These are phyloP conservation scores for Leccinum laetum DNA, from an alignment of 1,284 basidiomycete genomes.

Conservation along the genomic window DNA sequence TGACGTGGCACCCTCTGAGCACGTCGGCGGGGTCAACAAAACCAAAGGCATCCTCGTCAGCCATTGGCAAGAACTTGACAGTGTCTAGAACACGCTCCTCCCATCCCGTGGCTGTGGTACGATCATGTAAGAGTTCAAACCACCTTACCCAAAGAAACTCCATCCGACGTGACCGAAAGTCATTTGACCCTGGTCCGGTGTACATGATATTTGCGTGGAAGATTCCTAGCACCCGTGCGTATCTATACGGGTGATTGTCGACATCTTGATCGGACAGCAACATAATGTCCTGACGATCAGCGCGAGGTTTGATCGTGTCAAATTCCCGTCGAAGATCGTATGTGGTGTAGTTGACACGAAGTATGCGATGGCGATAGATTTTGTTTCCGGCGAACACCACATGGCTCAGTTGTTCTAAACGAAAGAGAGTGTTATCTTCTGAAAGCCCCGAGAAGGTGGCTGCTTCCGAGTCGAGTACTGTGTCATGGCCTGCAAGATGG, in stretches of 20 bases:
- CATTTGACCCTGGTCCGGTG: neutral
- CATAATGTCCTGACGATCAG: neutral
- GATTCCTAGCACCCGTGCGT: neutral
- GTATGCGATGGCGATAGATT: neutral
- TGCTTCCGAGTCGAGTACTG: too few species aligned
- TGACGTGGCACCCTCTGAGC: neutral
- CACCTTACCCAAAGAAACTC: neutral
- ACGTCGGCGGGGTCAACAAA: neutral
- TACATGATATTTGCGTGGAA: too few species aligned
- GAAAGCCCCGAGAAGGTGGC: too few species aligned
- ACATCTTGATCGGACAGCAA: neutral
- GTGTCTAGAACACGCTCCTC: neutral
- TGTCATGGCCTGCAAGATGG: too few species aligned
- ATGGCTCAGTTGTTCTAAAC: too few species aligned
- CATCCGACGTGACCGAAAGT: neutral
- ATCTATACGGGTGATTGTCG: neutral
- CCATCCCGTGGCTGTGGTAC: neutral
- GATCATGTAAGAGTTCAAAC: neutral
- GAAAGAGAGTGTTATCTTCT: too few species aligned
- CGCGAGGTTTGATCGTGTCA: neutral
- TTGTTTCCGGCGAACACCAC: neutral
- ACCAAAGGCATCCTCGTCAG: neutral
- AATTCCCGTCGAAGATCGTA: neutral
- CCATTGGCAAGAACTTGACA: neutral
- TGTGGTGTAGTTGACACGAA: neutral